Evolutionary conservation across 2,329 filamentous ascomycete genomes (phyloP).

Genomic region (Neofusicoccum parvum): DNA sequence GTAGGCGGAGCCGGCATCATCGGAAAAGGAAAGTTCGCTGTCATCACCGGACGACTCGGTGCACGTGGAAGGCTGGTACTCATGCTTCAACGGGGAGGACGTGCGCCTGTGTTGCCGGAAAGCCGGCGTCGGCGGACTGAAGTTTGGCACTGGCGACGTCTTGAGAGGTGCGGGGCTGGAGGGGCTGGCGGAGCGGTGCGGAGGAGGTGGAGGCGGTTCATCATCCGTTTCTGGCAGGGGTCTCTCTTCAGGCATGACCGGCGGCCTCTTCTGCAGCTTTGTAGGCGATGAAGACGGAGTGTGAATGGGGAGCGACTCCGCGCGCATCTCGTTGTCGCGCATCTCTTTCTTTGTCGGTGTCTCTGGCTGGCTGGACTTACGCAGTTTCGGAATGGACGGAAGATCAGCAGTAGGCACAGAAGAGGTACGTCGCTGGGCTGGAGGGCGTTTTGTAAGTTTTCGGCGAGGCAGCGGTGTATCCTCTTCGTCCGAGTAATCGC

Average conservation of each 20-base stretch:
- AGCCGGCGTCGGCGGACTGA: slow-evolving; percentile 50
- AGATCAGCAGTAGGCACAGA: slow-evolving; percentile 51
- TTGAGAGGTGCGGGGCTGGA: slow-evolving; percentile 52
- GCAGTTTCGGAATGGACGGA: slow-evolving; percentile 48
- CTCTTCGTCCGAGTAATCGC: slow-evolving; percentile 27
- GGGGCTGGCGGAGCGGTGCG: slow-evolving; percentile 58
- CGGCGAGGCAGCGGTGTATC: slow-evolving; percentile 9
- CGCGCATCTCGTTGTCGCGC: background rate
- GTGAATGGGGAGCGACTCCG: slow-evolving; percentile 26
- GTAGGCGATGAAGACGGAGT: slow-evolving; percentile 32
- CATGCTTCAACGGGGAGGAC: slow-evolving; percentile 94
- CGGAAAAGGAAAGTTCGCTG: slow-evolving; percentile 55
- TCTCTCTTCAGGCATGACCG: slow-evolving; percentile 24
- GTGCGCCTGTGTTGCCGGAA: slow-evolving; percentile 64
- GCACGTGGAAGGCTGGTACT: slow-evolving; percentile 85
- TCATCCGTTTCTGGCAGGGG: slow-evolving; percentile 27
- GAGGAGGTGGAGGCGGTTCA: slow-evolving; percentile 48
- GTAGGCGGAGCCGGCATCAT: slow-evolving; percentile 54
- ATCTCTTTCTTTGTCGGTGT: slow-evolving; percentile 31
- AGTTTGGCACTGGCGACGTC: slow-evolving; percentile 46
- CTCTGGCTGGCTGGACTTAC: slow-evolving; percentile 44
- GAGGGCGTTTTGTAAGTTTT: slow-evolving; percentile 31
- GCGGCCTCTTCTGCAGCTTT: slow-evolving; percentile 32
- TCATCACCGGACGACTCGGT: slow-evolving; percentile 60
- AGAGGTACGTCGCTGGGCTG: slow-evolving; percentile 48